Evolutionary conservation across 805 yeast species (phyloP).

Genomic region (Wickerhamiella qilinensis): DNA sequence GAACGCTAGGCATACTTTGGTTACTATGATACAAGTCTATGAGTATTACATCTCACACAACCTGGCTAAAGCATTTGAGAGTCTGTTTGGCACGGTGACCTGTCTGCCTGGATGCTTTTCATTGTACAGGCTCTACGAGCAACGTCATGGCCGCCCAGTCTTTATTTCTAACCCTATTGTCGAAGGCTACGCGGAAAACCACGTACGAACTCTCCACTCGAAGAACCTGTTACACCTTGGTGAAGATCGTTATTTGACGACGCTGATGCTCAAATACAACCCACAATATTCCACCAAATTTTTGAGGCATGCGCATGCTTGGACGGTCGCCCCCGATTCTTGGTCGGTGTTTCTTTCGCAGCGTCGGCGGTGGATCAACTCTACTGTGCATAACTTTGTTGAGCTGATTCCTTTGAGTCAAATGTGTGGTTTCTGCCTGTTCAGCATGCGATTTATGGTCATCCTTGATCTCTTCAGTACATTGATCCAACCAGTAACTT

Average conservation of each 20-base stretch:
- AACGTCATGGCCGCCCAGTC: slow-evolving; percentile 40
- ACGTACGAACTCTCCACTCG: slow-evolving; percentile 40
- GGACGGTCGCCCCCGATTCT: slow-evolving; percentile 42
- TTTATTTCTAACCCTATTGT: slow-evolving; percentile 45
- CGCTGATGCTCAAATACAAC: slow-evolving; percentile 39
- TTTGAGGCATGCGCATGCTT: slow-evolving; percentile 41
- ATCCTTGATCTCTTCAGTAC: slow-evolving; percentile 42
- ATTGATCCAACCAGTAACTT: slow-evolving; percentile 44
- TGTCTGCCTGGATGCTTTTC: slow-evolving; percentile 53
- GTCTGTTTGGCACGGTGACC: slow-evolving; percentile 45
- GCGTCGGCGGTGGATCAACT: slow-evolving; percentile 54
- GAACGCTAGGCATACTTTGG: slow-evolving; percentile 35
- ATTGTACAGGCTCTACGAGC: slow-evolving; percentile 39
- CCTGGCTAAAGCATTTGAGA: slow-evolving; percentile 46
- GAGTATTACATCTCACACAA: slow-evolving; percentile 51
- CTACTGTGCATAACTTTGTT: slow-evolving; percentile 46
- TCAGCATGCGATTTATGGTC: slow-evolving; percentile 46
- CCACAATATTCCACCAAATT: slow-evolving; percentile 40
- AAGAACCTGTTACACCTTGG: slow-evolving; percentile 46
- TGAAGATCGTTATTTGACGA: slow-evolving; percentile 43
- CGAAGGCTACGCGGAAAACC: slow-evolving; percentile 37
- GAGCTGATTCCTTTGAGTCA: slow-evolving; percentile 43
- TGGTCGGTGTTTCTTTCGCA: slow-evolving; percentile 44
- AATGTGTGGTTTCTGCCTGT: slow-evolving; percentile 51
- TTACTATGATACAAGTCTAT: slow-evolving; percentile 46